phyloP scores from a whole-genome alignment of 306 rosid species.

The Dryas drummondii region DNA sequence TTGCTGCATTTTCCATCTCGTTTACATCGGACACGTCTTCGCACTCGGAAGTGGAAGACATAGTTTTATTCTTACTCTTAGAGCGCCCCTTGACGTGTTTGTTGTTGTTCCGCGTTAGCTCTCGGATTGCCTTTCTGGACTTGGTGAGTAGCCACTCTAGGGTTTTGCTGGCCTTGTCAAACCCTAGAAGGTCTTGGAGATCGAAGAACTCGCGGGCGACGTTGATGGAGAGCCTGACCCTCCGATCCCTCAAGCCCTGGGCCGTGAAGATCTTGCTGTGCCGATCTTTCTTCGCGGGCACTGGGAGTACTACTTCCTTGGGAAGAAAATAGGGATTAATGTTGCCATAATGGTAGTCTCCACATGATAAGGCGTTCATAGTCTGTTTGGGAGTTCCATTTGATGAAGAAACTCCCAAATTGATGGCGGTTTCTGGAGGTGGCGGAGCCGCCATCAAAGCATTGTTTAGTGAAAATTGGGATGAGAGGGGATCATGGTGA shows the following conservation, averaged over 20 bases:
- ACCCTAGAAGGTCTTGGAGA: slow-evolving; percentile 96
- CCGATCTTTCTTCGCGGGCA: slow-evolving; percentile 55
- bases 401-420: slow-evolving; percentile 1
- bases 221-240: slow-evolving; percentile 83
- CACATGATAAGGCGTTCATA: too few species aligned
- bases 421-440: slow-evolving; percentile 31
- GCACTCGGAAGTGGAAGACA: slow-evolving; percentile 39
- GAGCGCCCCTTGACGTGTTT: background rate
- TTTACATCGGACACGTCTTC: slow-evolving; percentile 33
- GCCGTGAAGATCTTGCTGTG: slow-evolving; percentile 97
- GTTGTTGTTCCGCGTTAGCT: slow-evolving; percentile 33
- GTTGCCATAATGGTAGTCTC: slow-evolving; percentile 3
- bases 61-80: background rate
- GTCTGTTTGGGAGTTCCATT: background rate
- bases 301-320: slow-evolving; percentile 22
- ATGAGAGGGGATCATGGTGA: too few species aligned
- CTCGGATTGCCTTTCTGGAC: slow-evolving; percentile 68
- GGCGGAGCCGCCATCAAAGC: slow-evolving; percentile 11
- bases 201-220: slow-evolving; percentile 90
- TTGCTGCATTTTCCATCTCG: slow-evolving; percentile 1
- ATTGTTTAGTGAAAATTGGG: slow-evolving; percentile 14
- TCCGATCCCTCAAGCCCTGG: slow-evolving; percentile 81
- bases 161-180: slow-evolving; percentile 90
- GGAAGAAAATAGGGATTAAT: slow-evolving; percentile 32
- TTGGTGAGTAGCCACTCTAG: slow-evolving; percentile 88